Percentiles rank a stretch among this genome's conserved stretches.
Evolutionary conservation across 2,329 filamentous ascomycete species (phyloP).

Genomic region (Ophiosphaerella narmari): DNA sequence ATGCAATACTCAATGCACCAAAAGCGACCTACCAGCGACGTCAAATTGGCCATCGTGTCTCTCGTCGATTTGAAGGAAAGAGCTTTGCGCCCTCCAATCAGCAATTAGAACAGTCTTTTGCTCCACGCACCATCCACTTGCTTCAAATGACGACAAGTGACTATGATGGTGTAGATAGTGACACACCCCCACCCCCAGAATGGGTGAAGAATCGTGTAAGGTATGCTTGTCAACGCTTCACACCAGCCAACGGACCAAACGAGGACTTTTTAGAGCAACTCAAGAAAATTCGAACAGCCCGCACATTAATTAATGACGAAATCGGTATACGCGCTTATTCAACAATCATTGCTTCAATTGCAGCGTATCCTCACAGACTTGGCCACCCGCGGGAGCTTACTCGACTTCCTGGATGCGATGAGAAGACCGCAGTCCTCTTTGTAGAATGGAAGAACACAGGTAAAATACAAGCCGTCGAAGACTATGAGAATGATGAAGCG

Average conservation of each 20-base stretch:
- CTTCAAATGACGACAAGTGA: slow-evolving; percentile 77
- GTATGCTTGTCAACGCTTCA: slow-evolving; percentile 82
- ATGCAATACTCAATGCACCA: slow-evolving; percentile 37
- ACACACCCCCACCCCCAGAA: slow-evolving; percentile 69
- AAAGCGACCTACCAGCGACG: slow-evolving; percentile 20
- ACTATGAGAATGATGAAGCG: slow-evolving; percentile 66
- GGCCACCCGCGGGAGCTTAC: slow-evolving; percentile 50
- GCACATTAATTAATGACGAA: slow-evolving; percentile 73
- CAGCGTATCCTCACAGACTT: slow-evolving; percentile 74
- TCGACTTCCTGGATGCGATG: slow-evolving; percentile 76
- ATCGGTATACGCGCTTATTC: slow-evolving; percentile 86
- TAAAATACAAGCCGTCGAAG: slow-evolving; percentile 65
- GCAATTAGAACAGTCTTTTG: slow-evolving; percentile 11
- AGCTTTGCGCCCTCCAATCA: slow-evolving; percentile 33
- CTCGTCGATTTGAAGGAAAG: slow-evolving; percentile 40
- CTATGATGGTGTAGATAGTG: slow-evolving; percentile 61
- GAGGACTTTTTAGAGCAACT: slow-evolving; percentile 74
- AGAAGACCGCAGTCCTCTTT: slow-evolving; percentile 78
- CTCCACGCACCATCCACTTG: slow-evolving; percentile 48
- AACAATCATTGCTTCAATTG: slow-evolving; percentile 79
- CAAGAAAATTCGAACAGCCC: slow-evolving; percentile 71
- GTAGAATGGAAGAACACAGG: slow-evolving; percentile 72
- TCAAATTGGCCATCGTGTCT: slow-evolving; percentile 21
- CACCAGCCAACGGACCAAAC: slow-evolving; percentile 73
- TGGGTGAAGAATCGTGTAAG: slow-evolving; percentile 67